Evolutionary conservation across 208 protist species (phyloP), one percentile per base, ranked within the genome.

Genomic region (Crithidia mellificae): DNA sequence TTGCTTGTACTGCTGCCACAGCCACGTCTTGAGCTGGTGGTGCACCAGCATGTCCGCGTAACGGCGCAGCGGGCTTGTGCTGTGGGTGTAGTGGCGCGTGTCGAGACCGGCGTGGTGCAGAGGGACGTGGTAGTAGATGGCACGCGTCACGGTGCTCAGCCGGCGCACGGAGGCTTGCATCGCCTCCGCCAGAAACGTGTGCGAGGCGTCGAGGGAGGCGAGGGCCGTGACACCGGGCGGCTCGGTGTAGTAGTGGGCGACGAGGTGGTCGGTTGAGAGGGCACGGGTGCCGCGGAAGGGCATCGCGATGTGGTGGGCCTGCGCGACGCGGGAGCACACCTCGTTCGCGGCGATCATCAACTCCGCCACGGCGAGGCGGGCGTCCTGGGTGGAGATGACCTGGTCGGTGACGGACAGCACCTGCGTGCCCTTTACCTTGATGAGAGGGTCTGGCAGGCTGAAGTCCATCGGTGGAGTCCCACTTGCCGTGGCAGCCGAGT

Each of bases 331-430:
- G 27, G 91, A 94, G 73, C 91, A 96, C 2, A 92, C 91, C 72
- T 96, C 91, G 64, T 96, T 96, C 0, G 91, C 91, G 15, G 91
- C 91, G 30, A 96, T 96, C 91, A 96, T 96, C 46, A 96, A 80
- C 78, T 96, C 88, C 41, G 88, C 88, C 24, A 96, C 91, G 12
- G 87, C 83, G 12, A 94, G 69, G 29, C 88, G 83, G 0, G 91
- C 88, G 41, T 95, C 87, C 46, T 84, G 78, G 19, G 90, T 95
- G 63, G 79, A 84, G 36, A 95, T 58, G 27, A 93, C 72, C 66
- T 93, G 87, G 54, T 95, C 90, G 17, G 74, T 74, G 36, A 93
- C 75, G 17, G 83, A 85, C 19, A 90, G 17, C 17, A 95, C 90
- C 19, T 55, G 44, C n/a, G 73, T 83, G 30, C 74, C 80, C 2